Evolutionary conservation across 2,329 filamentous ascomycete species (phyloP).

Genomic region (Pseudogymnoascus sp.): DNA sequence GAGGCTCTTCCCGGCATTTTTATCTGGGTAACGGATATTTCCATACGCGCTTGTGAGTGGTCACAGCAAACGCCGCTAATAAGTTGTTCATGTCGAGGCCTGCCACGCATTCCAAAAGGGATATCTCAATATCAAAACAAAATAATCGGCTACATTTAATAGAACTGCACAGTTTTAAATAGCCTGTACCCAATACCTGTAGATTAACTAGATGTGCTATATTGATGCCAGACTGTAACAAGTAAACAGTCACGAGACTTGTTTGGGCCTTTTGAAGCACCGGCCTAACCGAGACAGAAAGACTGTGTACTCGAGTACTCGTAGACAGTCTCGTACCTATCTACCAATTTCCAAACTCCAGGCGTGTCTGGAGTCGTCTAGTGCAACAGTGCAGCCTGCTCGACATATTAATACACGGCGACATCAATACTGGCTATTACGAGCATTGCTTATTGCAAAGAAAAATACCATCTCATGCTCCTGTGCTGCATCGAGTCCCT

Average conservation of each 20-base stretch:
- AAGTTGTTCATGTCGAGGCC: constrained; percentile 9
- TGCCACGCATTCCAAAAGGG: constrained; percentile 1
- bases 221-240: constrained; percentile 3
- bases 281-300: constrained; percentile 10
- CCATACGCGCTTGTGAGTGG: not conserved
- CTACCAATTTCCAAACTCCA: constrained; percentile 9
- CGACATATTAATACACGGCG: not conserved
- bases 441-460: not conserved
- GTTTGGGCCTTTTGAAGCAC: not conserved
- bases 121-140: constrained; percentile 7
- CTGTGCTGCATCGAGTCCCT: constrained; percentile 5
- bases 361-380: constrained; percentile 8
- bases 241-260: constrained; percentile 10
- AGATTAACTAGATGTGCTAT: constrained; percentile 5
- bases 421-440: constrained; percentile 1
- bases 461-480: constrained; percentile 2
- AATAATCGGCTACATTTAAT: not conserved
- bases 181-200: not conserved
- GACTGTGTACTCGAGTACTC: constrained; percentile 8
- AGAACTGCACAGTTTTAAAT: not conserved
- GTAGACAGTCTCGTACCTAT: constrained; percentile 8
- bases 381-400: constrained; percentile 7
- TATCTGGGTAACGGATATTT: not conserved
- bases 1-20: constrained; percentile 10
- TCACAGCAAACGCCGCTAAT: constrained; percentile 8